phyloP scores from a whole-genome alignment of 2,329 filamentous ascomycete genomes.

The Zymoseptoria ardabiliae region DNA sequence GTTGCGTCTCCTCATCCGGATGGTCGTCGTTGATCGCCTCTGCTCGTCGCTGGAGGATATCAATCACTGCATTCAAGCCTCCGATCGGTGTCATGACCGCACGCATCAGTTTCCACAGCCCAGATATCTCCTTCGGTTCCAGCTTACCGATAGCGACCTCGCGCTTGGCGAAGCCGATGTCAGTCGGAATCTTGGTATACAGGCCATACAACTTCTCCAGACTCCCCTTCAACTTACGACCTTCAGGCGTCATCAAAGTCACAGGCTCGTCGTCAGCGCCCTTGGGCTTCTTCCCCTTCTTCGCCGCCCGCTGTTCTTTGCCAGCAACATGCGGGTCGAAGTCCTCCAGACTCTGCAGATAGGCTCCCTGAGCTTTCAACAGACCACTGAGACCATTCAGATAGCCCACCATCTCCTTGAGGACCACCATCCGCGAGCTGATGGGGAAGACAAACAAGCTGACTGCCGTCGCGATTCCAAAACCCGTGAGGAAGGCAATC shows the following conservation, averaged over 20 bases:
- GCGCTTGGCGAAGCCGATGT: constrained; percentile 64
- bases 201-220: constrained; percentile 40
- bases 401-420: constrained; percentile 55
- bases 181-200: constrained; percentile 58
- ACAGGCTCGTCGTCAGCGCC: constrained; percentile 40
- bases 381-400: constrained; percentile 48
- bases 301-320: constrained; percentile 3
- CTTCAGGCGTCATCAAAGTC: constrained; percentile 19
- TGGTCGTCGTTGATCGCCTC: constrained; percentile 37
- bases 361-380: constrained; percentile 55
- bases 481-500: constrained; percentile 56
- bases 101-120: constrained; percentile 54
- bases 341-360: constrained; percentile 56
- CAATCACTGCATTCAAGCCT: constrained; percentile 61
- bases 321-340: constrained; percentile 38
- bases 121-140: constrained; percentile 54
- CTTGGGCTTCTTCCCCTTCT: constrained; percentile 27
- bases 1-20: constrained; percentile 12
- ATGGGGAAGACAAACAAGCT: constrained; percentile 60
- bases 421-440: constrained; percentile 57
- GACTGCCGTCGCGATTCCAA: constrained; percentile 56
- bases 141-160: constrained; percentile 66
- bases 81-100: constrained; percentile 58
- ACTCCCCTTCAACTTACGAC: constrained; percentile 26
- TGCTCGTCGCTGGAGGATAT: constrained; percentile 61